Evolutionary conservation across 441 rosid species (phyloP).

Genomic region (Mallotus repandus): DNA sequence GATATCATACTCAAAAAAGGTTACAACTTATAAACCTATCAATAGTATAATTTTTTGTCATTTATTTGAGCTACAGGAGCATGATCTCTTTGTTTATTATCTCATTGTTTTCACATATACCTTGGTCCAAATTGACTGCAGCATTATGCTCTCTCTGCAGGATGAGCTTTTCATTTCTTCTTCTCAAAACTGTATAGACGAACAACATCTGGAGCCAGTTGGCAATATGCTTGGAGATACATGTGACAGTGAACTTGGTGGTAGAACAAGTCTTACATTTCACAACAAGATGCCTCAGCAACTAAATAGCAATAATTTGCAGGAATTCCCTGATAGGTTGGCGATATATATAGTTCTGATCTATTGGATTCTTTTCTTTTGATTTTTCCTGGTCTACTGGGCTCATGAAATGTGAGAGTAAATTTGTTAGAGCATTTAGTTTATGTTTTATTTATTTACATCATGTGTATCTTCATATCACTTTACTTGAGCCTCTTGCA

Average conservation of each 20-base stretch:
- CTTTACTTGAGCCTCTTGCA: background rate
- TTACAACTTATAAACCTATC: too few species aligned
- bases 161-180: conserved; percentile 34
- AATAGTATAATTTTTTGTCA: too few species aligned
- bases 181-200: conserved; percentile 26
- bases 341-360: conserved; percentile 16
- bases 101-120: conserved; percentile 7
- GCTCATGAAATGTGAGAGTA: background rate
- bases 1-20: too few species aligned
- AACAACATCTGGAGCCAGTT: conserved; percentile 28
- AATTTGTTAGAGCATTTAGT: conserved; percentile 1
- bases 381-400: background rate
- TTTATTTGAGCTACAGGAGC: too few species aligned
- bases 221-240: conserved; percentile 27
- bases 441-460: background rate
- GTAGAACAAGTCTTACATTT: conserved; percentile 23
- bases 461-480: too few species aligned
- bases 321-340: conserved; percentile 47
- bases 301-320: conserved; percentile 29
- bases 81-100: conserved; percentile 34
- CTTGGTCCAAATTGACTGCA: conserved; percentile 12
- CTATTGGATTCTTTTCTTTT: background rate
- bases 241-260: conserved; percentile 23
- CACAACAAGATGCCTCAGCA: conserved; percentile 31
- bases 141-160: conserved; percentile 27